phyloP scores from a whole-genome alignment of 1,139 yeast genomes.

The Blastobotrys elegans region DNA sequence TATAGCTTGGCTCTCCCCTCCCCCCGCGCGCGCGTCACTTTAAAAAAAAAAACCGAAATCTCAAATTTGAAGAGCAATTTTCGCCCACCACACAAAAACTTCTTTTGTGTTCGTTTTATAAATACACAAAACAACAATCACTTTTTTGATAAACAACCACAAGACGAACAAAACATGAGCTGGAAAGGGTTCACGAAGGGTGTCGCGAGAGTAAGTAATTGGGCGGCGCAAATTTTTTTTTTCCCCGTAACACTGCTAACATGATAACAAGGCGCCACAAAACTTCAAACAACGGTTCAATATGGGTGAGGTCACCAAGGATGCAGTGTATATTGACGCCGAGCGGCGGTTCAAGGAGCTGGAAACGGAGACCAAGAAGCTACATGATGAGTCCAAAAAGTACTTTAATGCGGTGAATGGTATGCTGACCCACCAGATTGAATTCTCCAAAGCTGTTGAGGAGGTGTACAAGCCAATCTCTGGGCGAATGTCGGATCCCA shows the following conservation, averaged over 20 bases:
- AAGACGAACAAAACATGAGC: slow-evolving; percentile 49
- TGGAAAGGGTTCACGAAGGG: slow-evolving; percentile 92
- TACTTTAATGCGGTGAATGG: slow-evolving; percentile 89
- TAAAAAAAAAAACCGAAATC: too few species aligned
- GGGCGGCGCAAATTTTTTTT: background rate
- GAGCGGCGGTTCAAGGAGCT: slow-evolving; percentile 92
- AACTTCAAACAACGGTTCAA: slow-evolving; percentile 38
- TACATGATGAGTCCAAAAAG: slow-evolving; percentile 84
- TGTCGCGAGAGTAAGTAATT: slow-evolving; percentile 50
- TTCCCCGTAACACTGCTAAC: slow-evolving; percentile 8
- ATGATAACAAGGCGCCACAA: slow-evolving; percentile 45
- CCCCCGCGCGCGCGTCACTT: too few species aligned
- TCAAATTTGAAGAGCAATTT: too few species aligned
- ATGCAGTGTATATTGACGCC: slow-evolving; percentile 89
- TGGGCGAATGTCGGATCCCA: slow-evolving; percentile 88
- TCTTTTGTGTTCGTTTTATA: too few species aligned
- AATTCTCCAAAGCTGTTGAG: slow-evolving; percentile 88
- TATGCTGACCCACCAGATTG: slow-evolving; percentile 89
- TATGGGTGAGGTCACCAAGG: slow-evolving; percentile 70
- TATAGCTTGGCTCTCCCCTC: too few species aligned
- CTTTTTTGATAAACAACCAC: too few species aligned
- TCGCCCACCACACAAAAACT: too few species aligned
- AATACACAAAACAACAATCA: too few species aligned
- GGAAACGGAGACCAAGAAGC: slow-evolving; percentile 81
- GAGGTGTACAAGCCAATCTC: slow-evolving; percentile 95